Evolutionary conservation across 2,329 filamentous ascomycete genomes (phyloP).

Genomic region (Torrubiellomyces zombiae): DNA sequence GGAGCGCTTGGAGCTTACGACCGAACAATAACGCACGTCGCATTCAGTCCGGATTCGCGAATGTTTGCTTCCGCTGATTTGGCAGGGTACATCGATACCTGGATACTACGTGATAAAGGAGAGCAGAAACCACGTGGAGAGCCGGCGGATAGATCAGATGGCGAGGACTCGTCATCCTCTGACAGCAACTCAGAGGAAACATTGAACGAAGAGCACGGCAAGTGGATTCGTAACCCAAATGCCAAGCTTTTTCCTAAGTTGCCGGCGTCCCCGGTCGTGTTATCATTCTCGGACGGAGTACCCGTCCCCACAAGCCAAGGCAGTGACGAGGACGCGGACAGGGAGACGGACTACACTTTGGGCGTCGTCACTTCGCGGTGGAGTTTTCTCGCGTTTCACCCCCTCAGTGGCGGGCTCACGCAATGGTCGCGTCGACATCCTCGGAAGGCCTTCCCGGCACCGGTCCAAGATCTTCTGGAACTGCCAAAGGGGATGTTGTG

Average conservation of each 20-base stretch:
- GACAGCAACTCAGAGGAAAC: conserved; percentile 28
- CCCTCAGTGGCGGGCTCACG: conserved; percentile 58
- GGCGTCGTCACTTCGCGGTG: conserved; percentile 37
- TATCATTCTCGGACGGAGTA: conserved; percentile 47
- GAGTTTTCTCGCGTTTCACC: conserved; percentile 63
- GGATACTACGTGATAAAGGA: conserved; percentile 43
- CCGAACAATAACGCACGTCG: conserved; percentile 52
- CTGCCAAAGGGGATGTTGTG: conserved; percentile 72
- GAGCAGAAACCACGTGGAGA: conserved; percentile 14
- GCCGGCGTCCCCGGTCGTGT: conserved; percentile 43
- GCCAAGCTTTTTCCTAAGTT: conserved; percentile 54
- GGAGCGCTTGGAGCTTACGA: conserved; percentile 62
- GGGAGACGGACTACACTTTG: conserved; percentile 30
- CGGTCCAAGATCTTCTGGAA: conserved; percentile 61
- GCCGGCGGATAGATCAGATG: conserved; percentile 15
- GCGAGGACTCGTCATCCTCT: conserved; percentile 16
- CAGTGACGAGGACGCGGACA: conserved; percentile 10
- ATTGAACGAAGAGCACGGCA: conserved; percentile 24
- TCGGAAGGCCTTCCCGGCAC: conserved; percentile 52
- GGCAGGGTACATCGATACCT: conserved; percentile 74
- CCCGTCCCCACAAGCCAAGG: conserved; percentile 13
- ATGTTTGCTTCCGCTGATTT: conserved; percentile 68
- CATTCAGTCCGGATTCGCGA: conserved; percentile 67
- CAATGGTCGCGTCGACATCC: conserved; percentile 79
- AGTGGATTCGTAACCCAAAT: conserved; percentile 61